These are phyloP conservation scores for Alternaria postmessia DNA, from an alignment of 2,329 filamentous ascomycete genomes.

Conservation along the genomic window DNA sequence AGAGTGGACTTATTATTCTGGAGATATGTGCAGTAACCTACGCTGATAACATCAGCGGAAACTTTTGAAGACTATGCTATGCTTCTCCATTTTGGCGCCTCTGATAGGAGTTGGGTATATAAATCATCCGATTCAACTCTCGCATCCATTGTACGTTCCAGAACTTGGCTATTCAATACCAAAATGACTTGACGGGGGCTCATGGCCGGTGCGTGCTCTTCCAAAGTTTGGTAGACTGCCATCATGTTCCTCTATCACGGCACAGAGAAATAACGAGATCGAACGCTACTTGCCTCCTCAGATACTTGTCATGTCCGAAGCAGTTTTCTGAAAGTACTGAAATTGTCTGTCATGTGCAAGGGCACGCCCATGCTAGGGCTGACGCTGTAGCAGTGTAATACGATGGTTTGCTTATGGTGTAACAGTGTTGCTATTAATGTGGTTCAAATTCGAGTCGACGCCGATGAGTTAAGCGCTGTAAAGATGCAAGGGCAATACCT, in stretches of 20 bases:
- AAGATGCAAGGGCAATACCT: background rate
- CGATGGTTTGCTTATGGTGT: background rate
- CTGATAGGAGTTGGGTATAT: background rate
- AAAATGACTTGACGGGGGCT: background rate
- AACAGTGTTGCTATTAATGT: background rate
- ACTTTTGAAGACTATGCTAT: background rate
- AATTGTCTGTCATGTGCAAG: background rate
- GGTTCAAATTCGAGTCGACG: background rate
- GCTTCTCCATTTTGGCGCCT: background rate
- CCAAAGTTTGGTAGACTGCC: background rate
- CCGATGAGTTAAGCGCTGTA: background rate
- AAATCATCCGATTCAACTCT: background rate
- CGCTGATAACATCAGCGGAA: background rate
- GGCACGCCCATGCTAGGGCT: background rate
- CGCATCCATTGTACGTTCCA: background rate
- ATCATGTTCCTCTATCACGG: background rate
- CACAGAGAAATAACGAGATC: background rate
- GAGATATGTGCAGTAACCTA: background rate
- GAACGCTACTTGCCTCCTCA: background rate
- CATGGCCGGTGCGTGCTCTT: background rate
- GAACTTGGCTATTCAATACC: background rate
- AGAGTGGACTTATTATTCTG: background rate
- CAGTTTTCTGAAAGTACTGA: background rate
- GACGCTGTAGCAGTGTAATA: background rate
- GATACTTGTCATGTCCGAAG: background rate